Evolutionary conservation across 2,329 filamentous ascomycete species (phyloP).

Genomic region (Venturia effusa): DNA sequence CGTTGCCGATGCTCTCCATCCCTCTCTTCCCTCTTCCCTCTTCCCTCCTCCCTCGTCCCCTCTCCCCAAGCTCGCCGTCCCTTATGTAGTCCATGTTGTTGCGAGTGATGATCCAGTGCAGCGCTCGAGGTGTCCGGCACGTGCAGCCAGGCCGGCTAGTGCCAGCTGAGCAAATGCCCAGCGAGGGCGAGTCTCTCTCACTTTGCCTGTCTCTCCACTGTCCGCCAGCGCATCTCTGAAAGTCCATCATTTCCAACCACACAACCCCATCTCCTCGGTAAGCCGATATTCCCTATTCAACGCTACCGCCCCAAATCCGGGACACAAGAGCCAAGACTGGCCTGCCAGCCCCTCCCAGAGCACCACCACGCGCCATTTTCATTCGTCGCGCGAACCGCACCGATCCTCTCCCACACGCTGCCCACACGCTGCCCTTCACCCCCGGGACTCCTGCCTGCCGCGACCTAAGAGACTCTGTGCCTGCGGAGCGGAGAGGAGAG

Average conservation of each 20-base stretch:
- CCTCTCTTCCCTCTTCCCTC: too few species aligned
- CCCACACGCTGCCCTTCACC: neutral
- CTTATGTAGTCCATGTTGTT: neutral
- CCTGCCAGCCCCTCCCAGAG: neutral
- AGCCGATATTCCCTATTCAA: neutral
- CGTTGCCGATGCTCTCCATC: neutral
- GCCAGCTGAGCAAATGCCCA: neutral
- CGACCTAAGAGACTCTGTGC: neutral
- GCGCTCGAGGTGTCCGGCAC: neutral
- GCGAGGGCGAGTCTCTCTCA: neutral
- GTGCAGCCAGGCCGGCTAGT: neutral
- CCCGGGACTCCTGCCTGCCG: neutral
- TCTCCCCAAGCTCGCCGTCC: neutral
- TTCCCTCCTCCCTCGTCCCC: neutral
- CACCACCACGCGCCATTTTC: constrained; percentile 3
- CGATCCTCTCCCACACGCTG: neutral
- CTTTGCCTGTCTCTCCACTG: neutral
- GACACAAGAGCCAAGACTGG: neutral
- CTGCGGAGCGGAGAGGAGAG: neutral
- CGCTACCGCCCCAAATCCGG: neutral
- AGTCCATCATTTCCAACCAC: neutral
- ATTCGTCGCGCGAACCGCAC: constrained; percentile 4
- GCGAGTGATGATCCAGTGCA: neutral
- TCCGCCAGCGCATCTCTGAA: neutral
- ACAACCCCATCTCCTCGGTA: constrained; percentile 3